These are phyloP conservation scores for Sporothrix protearum DNA, from an alignment of 2,329 filamentous ascomycete genomes.

Conservation along the genomic window DNA sequence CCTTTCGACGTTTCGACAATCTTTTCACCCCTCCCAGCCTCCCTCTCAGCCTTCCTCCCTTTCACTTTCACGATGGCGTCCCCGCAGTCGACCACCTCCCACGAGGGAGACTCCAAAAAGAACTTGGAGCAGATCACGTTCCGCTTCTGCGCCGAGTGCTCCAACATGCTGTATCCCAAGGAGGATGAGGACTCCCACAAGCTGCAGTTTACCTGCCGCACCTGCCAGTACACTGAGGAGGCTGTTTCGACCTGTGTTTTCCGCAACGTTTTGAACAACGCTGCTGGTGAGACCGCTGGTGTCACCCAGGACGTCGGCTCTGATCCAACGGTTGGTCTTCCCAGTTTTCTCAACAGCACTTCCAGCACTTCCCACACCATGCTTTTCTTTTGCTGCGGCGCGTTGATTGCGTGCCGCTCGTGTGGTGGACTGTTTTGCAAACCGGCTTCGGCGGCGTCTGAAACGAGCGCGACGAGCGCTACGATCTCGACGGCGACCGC, in stretches of 20 bases:
- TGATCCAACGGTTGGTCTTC: constrained; percentile 91
- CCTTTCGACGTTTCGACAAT: neutral
- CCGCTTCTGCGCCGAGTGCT: constrained; percentile 97
- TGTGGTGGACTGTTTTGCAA: constrained; percentile 36
- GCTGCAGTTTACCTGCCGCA: constrained; percentile 93
- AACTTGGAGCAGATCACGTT: constrained; percentile 82
- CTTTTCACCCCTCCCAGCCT: neutral
- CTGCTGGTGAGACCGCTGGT: constrained; percentile 90
- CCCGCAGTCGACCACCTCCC: constrained; percentile 48
- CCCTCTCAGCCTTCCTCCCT: neutral
- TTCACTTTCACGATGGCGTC: constrained; percentile 51
- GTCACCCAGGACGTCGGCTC: constrained; percentile 96
- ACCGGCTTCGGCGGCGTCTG: constrained; percentile 20
- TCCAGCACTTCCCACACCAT: constrained; percentile 31
- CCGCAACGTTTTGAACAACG: constrained; percentile 88
- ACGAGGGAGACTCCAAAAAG: constrained; percentile 46
- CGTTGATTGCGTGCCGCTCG: constrained; percentile 42
- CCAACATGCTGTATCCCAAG: constrained; percentile 96
- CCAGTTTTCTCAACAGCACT: constrained; percentile 17
- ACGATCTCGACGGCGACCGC: neutral
- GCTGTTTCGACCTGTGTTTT: constrained; percentile 89
- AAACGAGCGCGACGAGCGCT: constrained; percentile 19
- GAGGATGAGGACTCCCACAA: constrained; percentile 81
- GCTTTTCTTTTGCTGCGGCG: constrained; percentile 48
- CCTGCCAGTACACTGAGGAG: constrained; percentile 85